These are phyloP conservation scores for Phialocephala sp. DNA, from an alignment of 2,329 filamentous ascomycete species.

Conservation along the genomic window DNA sequence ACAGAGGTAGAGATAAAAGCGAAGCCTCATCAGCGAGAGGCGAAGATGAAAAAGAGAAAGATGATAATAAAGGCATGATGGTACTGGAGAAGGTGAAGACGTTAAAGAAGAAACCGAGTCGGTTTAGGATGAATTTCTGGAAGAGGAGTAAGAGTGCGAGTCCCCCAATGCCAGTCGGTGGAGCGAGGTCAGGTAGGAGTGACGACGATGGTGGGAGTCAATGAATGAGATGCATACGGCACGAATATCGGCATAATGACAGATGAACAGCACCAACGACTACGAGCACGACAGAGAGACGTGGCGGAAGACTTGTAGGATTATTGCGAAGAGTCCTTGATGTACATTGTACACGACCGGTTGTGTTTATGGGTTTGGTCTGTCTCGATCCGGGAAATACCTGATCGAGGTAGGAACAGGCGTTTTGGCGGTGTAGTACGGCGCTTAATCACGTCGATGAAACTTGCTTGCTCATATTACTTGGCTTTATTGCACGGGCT, in stretches of 20 bases:
- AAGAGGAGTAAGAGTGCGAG: slow-evolving; percentile 42
- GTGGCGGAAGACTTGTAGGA: slow-evolving; percentile 8
- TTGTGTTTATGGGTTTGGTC: slow-evolving; percentile 9
- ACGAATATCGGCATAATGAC: background rate
- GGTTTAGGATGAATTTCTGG: slow-evolving; percentile 64
- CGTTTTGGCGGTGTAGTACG: background rate
- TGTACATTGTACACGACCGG: slow-evolving; percentile 12
- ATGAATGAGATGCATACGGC: slow-evolving; percentile 4
- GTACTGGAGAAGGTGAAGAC: slow-evolving; percentile 54
- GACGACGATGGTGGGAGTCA: slow-evolving; percentile 13
- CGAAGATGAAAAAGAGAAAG: slow-evolving; percentile 42
- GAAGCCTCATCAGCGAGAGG: slow-evolving; percentile 37
- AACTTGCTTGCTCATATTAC: background rate
- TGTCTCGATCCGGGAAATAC: background rate
- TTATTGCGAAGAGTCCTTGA: slow-evolving; percentile 4
- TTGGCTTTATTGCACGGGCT: background rate
- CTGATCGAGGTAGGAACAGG: background rate
- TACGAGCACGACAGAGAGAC: background rate
- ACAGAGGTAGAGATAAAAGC: slow-evolving; percentile 10
- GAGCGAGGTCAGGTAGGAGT: slow-evolving; percentile 3
- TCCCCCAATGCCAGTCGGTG: slow-evolving; percentile 30
- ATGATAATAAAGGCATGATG: slow-evolving; percentile 44
- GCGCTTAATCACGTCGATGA: background rate
- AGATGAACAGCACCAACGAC: background rate
- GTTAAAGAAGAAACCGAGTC: slow-evolving; percentile 66